phyloP scores from a whole-genome alignment of 305 asterid species.

The Fraxinus floribunda region DNA sequence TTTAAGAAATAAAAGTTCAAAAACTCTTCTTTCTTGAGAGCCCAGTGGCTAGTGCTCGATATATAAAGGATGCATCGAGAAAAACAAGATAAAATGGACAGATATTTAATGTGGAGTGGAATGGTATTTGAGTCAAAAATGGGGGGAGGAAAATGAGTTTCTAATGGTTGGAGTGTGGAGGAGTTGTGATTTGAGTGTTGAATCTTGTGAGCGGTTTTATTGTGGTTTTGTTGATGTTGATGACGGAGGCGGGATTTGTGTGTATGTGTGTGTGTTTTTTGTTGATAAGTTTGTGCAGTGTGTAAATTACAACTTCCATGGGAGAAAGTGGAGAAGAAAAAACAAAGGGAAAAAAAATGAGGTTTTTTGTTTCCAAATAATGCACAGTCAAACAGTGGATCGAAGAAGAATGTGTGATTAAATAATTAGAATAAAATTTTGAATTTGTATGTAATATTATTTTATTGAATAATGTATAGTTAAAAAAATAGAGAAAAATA shows the following conservation, averaged over 20 bases:
- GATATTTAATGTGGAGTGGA: slow-evolving; percentile 13
- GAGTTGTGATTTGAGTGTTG: slow-evolving; percentile 29
- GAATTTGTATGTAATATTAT: too few relatives aligned
- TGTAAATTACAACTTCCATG: not conserved
- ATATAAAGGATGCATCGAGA: slow-evolving; percentile 21
- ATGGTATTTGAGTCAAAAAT: slow-evolving; percentile 14
- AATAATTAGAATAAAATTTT: too few relatives aligned
- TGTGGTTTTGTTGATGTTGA: slow-evolving; percentile 35
- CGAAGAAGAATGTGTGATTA: too few relatives aligned
- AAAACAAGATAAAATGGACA: slow-evolving; percentile 3
- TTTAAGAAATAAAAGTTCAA: slow-evolving; percentile 15
- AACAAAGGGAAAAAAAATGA: not conserved
- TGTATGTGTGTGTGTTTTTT: not conserved
- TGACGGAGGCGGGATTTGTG: slow-evolving; percentile 19
- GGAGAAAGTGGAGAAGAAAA: slow-evolving; percentile 19
- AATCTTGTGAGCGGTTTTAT: slow-evolving; percentile 49
- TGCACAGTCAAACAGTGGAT: too few relatives aligned
- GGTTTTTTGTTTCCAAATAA: too few relatives aligned
- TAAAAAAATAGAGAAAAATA: too few relatives aligned
- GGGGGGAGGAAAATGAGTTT: slow-evolving; percentile 14
- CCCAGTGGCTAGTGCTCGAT: slow-evolving; percentile 9
- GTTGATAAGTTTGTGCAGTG: slow-evolving; percentile 24
- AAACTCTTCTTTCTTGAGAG: slow-evolving; percentile 5
- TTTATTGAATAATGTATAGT: too few relatives aligned
- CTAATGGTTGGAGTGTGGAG: slow-evolving; percentile 30